These are phyloP conservation scores for Talaromyces amestolkiae DNA, from an alignment of 2,329 filamentous ascomycete species.

Conservation along the genomic window DNA sequence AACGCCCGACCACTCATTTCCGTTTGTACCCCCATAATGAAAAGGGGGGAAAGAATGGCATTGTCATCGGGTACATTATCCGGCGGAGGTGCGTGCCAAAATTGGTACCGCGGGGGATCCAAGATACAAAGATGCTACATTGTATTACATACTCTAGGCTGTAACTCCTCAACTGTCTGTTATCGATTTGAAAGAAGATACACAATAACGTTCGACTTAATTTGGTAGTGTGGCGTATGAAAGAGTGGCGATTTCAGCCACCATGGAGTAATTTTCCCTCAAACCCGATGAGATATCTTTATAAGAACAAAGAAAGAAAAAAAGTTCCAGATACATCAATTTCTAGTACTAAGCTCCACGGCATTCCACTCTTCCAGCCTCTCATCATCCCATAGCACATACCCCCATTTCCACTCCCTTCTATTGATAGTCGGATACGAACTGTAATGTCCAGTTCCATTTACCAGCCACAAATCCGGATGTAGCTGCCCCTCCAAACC, in stretches of 20 bases:
- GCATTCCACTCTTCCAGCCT: conserved; percentile 17
- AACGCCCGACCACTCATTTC: background rate
- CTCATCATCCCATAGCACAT: conserved; percentile 22
- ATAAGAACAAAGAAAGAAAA: no score
- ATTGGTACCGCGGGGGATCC: background rate
- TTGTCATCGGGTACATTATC: background rate
- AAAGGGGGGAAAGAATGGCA: background rate
- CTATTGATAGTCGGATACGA: conserved; percentile 10
- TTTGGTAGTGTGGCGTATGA: background rate
- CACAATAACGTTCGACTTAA: background rate
- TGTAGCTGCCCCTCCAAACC: background rate
- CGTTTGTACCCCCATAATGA: background rate
- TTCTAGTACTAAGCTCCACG: background rate
- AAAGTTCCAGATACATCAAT: background rate
- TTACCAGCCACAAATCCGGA: conserved; percentile 2
- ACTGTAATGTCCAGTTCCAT: conserved; percentile 18
- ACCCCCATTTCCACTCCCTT: conserved; percentile 20
- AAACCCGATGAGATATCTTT: no score
- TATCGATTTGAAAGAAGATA: background rate
- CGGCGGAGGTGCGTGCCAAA: background rate
- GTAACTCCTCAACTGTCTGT: no score
- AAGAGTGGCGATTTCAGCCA: no score
- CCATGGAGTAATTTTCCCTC: no score
- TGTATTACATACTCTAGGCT: no score
- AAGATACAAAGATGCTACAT: no score